Percentiles rank a stretch among this genome's conserved stretches.
phyloP scores from a whole-genome alignment of 2,329 filamentous ascomycete species.

The Penicillium sp. region DNA sequence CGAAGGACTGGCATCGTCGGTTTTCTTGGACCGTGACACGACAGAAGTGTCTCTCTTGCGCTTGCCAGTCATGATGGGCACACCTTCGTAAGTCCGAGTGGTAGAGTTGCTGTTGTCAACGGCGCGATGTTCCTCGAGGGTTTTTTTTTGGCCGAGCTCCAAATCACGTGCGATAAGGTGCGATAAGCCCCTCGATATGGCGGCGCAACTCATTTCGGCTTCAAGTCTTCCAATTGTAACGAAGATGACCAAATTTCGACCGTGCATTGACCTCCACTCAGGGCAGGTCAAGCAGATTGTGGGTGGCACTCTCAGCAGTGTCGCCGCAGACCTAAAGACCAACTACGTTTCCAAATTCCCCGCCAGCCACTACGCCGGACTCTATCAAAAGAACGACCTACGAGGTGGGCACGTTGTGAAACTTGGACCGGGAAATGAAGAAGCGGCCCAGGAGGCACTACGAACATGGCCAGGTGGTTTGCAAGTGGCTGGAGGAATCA shows the following conservation, averaged over 20 bases:
- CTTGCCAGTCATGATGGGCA: conserved; percentile 44
- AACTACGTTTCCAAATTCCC: conserved; percentile 89
- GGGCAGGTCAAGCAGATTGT: conserved; percentile 98
- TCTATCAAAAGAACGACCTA: conserved; percentile 75
- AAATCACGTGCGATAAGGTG: conserved; percentile 41
- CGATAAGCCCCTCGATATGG: conserved; percentile 18
- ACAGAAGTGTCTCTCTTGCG: conserved; percentile 47
- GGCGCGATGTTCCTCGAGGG: not conserved
- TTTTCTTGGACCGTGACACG: conserved; percentile 24
- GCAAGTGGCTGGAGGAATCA: conserved; percentile 94
- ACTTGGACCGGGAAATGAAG: conserved; percentile 84
- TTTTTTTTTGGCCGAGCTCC: conserved; percentile 18
- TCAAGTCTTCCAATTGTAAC: conserved; percentile 5
- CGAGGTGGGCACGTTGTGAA: conserved; percentile 91
- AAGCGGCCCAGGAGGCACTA: conserved; percentile 74
- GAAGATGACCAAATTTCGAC: conserved; percentile 86
- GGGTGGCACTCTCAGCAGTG: conserved; percentile 79
- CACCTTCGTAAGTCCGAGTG: conserved; percentile 14
- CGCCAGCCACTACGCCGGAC: conserved; percentile 72
- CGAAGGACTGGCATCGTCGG: conserved; percentile 19
- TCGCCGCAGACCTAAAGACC: conserved; percentile 69
- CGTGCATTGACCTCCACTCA: conserved; percentile 96
- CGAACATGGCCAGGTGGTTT: conserved; percentile 74
- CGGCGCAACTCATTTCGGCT: conserved; percentile 2
- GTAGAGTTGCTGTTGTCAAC: not conserved